These are phyloP conservation scores for Wickerhamiella hasegawae DNA, from an alignment of 805 yeast genomes.

Conservation along the genomic window DNA sequence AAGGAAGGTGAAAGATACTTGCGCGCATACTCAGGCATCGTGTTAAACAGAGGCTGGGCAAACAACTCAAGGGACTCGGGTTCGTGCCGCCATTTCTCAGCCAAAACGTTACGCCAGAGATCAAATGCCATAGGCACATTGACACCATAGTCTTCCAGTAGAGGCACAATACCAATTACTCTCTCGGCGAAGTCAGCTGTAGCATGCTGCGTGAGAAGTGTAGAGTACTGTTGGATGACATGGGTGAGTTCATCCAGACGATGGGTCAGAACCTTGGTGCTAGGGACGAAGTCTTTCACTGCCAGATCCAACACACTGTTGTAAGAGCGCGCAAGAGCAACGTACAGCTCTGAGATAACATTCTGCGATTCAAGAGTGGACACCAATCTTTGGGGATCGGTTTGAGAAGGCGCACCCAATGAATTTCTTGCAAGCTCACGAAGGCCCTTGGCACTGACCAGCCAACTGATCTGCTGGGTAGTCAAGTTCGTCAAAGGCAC, in stretches of 20 bases:
- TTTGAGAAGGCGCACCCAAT: background rate
- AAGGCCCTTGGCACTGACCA: slow-evolving; percentile 31
- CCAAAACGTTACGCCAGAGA: slow-evolving; percentile 41
- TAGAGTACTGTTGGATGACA: slow-evolving; percentile 49
- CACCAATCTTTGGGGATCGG: slow-evolving; percentile 26
- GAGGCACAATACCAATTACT: slow-evolving; percentile 17
- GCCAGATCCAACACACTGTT: background rate
- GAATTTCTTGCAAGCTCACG: slow-evolving; percentile 26
- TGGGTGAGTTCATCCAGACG: slow-evolving; percentile 57
- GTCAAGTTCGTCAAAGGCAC: slow-evolving; percentile 51
- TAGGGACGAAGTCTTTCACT: slow-evolving; percentile 22
- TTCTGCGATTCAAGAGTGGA: slow-evolving; percentile 25
- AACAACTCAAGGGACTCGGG: slow-evolving; percentile 24
- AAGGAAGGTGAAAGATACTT: slow-evolving; percentile 24
- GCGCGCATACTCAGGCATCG: slow-evolving; percentile 15
- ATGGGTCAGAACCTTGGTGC: slow-evolving; percentile 56
- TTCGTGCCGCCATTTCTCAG: slow-evolving; percentile 36
- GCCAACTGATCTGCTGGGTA: slow-evolving; percentile 38
- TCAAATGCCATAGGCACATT: slow-evolving; percentile 51
- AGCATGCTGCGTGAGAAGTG: no score
- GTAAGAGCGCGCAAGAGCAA: background rate
- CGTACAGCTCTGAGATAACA: slow-evolving; percentile 21
- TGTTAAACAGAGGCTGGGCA: slow-evolving; percentile 6
- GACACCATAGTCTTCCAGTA: slow-evolving; percentile 17
- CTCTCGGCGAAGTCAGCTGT: no score